Evolutionary conservation across 257 asterid genomes (phyloP), one percentile per base, ranked within the genome.

Genomic region (Nicotiana benthamiana): DNA sequence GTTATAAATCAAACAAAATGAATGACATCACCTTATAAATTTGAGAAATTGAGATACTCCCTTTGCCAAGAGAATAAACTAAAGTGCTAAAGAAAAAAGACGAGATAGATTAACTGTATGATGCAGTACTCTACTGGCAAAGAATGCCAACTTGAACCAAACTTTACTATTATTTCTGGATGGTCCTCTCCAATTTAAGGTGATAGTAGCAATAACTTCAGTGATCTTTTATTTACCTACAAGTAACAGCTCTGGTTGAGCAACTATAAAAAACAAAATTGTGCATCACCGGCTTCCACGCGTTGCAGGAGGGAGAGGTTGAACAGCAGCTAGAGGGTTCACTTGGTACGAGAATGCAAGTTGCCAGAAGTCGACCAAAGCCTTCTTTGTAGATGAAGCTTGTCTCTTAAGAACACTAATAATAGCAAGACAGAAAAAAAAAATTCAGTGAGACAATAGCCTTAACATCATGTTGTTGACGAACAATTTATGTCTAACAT

Each of bases 311-410:
- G 98, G 93, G 80, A 91, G 89, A 43, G 95, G 77, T 86, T 95
- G 97, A 75, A 93, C 87, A 75, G 96, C 94, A 85, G 98, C 99
- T 3, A 95, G 88, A 87, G 99, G 98, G 89, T 95, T 93, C 84
- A 95, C 97, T 87, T 95, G 97, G 86, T 93, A 90, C 40, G 98
- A 92, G 84, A 95, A 95, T 53, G 95, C 97, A 88, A 95, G 99
- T 80, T 91, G 94, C 97, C 97, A 93, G 65, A 90, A 85, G 75
- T 95, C 98, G 83, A 85, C 36, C 65, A 96, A 56, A 81, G 87
- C 95, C 83, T 87, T 92, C 79, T 87, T 92, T 16, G 88, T 30
- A 12, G 91, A 88, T 75, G 80, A 43, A 59, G 88, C 92, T 75
- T 86, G 90, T 74, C 87, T 82, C 28, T 64, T 85, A 59, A 92